These are phyloP conservation scores for Dactylonectria macrodidyma DNA, from an alignment of 2,329 filamentous ascomycete species.

Conservation along the genomic window DNA sequence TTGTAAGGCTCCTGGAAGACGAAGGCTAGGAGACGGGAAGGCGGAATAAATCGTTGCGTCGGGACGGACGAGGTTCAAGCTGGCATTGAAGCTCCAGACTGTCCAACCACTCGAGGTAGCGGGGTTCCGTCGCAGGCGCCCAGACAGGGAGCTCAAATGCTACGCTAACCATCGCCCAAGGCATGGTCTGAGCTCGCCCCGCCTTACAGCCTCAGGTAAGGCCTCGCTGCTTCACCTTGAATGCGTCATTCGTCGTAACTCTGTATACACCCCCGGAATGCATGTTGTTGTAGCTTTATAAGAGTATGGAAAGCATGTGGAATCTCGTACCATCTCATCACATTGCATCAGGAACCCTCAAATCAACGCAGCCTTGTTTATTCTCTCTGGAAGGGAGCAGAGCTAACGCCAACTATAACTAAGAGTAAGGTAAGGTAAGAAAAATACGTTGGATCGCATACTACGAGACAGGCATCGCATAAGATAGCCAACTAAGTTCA, in stretches of 20 bases:
- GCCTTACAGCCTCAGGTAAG: slow-evolving; percentile 12
- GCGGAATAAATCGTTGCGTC: slow-evolving; percentile 10
- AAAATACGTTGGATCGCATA: slow-evolving; percentile 13
- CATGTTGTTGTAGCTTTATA: background rate
- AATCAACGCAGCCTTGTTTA: slow-evolving; percentile 28
- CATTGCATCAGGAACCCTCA: slow-evolving; percentile 28
- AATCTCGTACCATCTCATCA: slow-evolving; percentile 6
- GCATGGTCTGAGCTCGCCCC: slow-evolving; percentile 31
- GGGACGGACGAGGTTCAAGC: slow-evolving; percentile 31
- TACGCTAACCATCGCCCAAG: slow-evolving; percentile 20
- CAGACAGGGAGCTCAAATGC: slow-evolving; percentile 35
- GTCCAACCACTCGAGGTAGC: slow-evolving; percentile 31
- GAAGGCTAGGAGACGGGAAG: background rate
- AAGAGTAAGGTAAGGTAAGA: slow-evolving; percentile 18
- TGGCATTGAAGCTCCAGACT: slow-evolving; percentile 37
- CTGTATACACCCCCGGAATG: background rate
- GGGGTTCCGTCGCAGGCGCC: slow-evolving; percentile 37
- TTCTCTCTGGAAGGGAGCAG: background rate
- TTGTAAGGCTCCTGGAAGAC: background rate
- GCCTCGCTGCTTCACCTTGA: background rate
- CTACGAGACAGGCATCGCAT: slow-evolving; percentile 24
- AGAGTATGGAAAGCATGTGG: background rate
- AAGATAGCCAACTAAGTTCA: slow-evolving; percentile 26
- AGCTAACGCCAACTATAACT: slow-evolving; percentile 11
- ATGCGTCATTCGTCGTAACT: background rate